Evolutionary conservation across 768 basidiomycete species (phyloP).

Genomic region (Pleurotus salmoneostramineus): DNA sequence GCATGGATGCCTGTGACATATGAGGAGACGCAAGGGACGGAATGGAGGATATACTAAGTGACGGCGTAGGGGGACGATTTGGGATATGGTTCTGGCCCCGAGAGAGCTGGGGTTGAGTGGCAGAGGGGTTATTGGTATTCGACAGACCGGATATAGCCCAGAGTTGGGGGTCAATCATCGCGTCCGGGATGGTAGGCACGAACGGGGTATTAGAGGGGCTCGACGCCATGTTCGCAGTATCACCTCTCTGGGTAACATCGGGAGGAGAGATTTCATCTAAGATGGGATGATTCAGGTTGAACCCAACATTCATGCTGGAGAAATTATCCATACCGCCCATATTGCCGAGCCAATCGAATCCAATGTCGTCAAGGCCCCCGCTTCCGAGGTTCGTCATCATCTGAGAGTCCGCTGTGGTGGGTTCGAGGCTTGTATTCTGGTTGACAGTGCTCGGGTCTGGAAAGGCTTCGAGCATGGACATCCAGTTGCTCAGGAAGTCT

Average conservation of each 20-base stretch:
- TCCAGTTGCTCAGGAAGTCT: conserved; percentile 44
- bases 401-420: background rate
- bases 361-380: background rate
- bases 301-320: background rate
- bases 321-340: background rate
- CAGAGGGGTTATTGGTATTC: too few relatives aligned
- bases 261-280: background rate
- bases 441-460: conserved; percentile 26
- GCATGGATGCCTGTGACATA: conserved; percentile 11
- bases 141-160: conserved; percentile 19
- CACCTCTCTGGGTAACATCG: background rate
- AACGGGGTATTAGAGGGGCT: background rate
- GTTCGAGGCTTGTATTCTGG: background rate
- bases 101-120: conserved; percentile 7
- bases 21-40: conserved; percentile 1
- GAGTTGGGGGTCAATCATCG: conserved; percentile 28
- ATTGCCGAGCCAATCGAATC: background rate
- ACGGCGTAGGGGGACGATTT: background rate
- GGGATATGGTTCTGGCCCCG: background rate
- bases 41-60: background rate
- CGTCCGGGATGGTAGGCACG: conserved; percentile 2
- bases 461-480: conserved; percentile 45
- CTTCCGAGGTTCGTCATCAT: background rate
- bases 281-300: background rate
- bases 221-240: background rate